Evolutionary conservation across 2,329 filamentous ascomycete species (phyloP).

Genomic region (Colletotrichum abscissum): DNA sequence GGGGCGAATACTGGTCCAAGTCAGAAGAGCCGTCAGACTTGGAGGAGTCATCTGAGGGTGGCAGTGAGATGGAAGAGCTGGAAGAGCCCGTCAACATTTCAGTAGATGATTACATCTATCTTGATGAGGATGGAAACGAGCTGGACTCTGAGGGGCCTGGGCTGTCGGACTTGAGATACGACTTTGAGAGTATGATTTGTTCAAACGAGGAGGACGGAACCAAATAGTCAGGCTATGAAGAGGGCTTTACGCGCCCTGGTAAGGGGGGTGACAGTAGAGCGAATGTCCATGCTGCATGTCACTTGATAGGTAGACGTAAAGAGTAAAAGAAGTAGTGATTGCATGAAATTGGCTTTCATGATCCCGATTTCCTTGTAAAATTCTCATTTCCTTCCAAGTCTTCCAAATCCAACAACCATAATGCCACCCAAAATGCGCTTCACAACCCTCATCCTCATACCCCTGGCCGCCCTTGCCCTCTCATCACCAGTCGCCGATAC

Average conservation of each 20-base stretch:
- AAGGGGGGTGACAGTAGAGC: fast-evolving
- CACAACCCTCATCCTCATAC: too few species aligned
- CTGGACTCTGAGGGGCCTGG: not conserved
- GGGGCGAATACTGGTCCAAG: too few species aligned
- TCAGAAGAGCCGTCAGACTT: fast-evolving
- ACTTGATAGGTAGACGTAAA: not conserved
- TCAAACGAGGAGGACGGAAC: not conserved
- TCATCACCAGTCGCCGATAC: too few species aligned
- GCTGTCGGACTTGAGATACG: not conserved
- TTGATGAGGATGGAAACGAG: not conserved
- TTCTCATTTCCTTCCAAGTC: too few species aligned
- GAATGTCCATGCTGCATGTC: not conserved
- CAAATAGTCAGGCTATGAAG: not conserved
- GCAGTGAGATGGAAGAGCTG: not conserved
- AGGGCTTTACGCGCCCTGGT: not conserved
- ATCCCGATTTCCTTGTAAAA: too few species aligned
- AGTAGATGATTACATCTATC: not conserved
- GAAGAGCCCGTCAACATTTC: not conserved
- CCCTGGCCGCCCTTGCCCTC: too few species aligned
- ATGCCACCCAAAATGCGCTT: too few species aligned
- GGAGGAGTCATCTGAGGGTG: too few species aligned
- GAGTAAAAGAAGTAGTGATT: too few species aligned
- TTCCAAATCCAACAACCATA: too few species aligned
- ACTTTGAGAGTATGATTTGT: not conserved
- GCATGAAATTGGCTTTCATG: too few species aligned